phyloP scores from a whole-genome alignment of 495 filamentous ascomycete genomes.

The Penicillium paxilli region DNA sequence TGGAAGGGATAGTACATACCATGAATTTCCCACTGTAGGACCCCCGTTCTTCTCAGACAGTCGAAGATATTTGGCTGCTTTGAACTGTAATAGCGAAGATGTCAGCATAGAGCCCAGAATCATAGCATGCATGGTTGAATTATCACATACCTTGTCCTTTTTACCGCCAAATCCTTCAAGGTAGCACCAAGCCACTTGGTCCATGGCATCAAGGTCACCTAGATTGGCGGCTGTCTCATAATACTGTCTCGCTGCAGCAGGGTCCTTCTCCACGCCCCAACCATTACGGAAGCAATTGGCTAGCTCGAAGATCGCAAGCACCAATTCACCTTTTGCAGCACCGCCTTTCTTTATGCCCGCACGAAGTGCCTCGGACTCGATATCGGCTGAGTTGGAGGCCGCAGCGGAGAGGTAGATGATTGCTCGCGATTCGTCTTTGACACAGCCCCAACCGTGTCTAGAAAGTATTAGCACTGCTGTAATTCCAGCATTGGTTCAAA shows the following conservation, averaged over 20 bases:
- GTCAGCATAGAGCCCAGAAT: constrained; percentile 10
- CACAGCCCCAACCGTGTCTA: constrained; percentile 93
- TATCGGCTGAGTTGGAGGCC: constrained; percentile 83
- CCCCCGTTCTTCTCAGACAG: constrained; percentile 85
- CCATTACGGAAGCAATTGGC: constrained; percentile 96
- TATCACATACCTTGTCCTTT: constrained; percentile 88
- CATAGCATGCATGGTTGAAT: background rate
- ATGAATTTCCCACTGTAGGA: constrained; percentile 91
- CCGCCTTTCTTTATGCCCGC: constrained; percentile 92
- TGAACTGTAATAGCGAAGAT: constrained; percentile 57
- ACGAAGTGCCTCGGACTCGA: constrained; percentile 79
- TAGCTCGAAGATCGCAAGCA: constrained; percentile 92
- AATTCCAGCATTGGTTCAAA: too few species aligned
- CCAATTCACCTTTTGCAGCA: constrained; percentile 92
- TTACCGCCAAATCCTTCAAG: constrained; percentile 89
- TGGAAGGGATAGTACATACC: constrained; percentile 60
- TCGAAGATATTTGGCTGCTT: constrained; percentile 90
- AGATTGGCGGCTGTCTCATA: constrained; percentile 97
- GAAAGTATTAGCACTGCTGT: background rate
- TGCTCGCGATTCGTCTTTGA: constrained; percentile 67
- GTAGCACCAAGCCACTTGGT: constrained; percentile 96
- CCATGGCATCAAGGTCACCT: constrained; percentile 97
- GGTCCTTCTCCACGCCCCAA: constrained; percentile 90
- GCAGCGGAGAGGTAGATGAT: constrained; percentile 83
- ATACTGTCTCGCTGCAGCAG: constrained; percentile 86